Conservation (phyloP, 2,329 filamentous ascomycete genomes). For the Paraphoma chrysanthemicola region DNA sequence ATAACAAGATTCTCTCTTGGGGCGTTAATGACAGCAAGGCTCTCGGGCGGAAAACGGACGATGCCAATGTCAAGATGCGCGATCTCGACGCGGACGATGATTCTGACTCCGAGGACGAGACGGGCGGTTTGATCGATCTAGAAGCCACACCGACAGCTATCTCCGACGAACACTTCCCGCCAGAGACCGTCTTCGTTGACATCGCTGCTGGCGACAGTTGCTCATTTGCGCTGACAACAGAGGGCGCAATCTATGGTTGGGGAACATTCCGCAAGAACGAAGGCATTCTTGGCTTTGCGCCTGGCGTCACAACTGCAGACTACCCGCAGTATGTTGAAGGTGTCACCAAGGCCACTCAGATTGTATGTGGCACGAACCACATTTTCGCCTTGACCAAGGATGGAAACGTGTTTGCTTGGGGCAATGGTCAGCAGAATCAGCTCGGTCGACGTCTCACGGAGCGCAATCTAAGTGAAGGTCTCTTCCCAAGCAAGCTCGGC, state of each 20-base stretch:
- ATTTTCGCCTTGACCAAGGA: constrained; percentile 71
- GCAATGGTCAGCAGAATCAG: constrained; percentile 74
- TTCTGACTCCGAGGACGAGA: constrained; percentile 57
- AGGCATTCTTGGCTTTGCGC: constrained; percentile 69
- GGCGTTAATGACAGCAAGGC: constrained; percentile 87
- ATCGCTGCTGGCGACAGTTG: constrained; percentile 77
- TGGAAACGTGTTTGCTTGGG: constrained; percentile 73
- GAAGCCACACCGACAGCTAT: constrained; percentile 73
- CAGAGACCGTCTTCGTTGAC: constrained; percentile 69
- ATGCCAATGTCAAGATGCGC: constrained; percentile 66
- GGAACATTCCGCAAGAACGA: constrained; percentile 78
- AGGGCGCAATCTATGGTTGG: constrained; percentile 82
- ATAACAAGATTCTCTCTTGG: constrained; percentile 85
- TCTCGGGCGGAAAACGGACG: constrained; percentile 75
- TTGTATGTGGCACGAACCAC: constrained; percentile 75
- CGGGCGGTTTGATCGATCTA: constrained; percentile 73
- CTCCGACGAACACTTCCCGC: constrained; percentile 62
- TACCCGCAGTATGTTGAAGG: constrained; percentile 64
- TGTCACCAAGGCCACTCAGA: constrained; percentile 70
- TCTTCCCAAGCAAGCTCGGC: constrained; percentile 64
- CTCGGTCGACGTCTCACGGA: constrained; percentile 71
- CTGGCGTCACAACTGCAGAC: constrained; percentile 47
- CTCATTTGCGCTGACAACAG: constrained; percentile 76
- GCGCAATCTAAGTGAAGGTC: constrained; percentile 61
- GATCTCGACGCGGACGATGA: constrained; percentile 60